Conservation (phyloP, 2,329 filamentous ascomycete species). For the Huntiella bhutanensis region DNA sequence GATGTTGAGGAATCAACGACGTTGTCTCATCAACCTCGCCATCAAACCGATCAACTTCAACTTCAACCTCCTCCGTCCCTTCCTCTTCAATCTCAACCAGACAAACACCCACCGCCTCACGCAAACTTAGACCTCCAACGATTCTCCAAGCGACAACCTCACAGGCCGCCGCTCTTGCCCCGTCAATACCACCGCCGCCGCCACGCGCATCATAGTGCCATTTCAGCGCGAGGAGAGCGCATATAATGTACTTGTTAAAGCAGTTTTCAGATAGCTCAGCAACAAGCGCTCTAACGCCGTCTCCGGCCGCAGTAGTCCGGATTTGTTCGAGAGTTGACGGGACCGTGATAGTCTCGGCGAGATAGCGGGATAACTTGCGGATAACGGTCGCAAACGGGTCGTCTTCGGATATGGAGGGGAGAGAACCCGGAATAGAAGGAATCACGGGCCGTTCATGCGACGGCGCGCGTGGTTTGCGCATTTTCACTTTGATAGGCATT, state of each 20-base stretch:
- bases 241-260: constrained; percentile 51
- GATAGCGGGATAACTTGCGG: constrained; percentile 46
- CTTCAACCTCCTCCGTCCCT: constrained; percentile 7
- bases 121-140: constrained; percentile 48
- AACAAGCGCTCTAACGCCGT: constrained; percentile 37
- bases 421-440: constrained; percentile 15
- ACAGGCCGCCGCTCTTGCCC: constrained; percentile 53
- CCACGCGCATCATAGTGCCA: constrained; percentile 50
- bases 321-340: constrained; percentile 59
- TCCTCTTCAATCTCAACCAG: constrained; percentile 46
- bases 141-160: constrained; percentile 72
- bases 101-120: constrained; percentile 55
- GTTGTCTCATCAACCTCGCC: too few relatives aligned
- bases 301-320: constrained; percentile 44
- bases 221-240: constrained; percentile 53
- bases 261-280: constrained; percentile 43
- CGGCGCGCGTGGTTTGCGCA: constrained; percentile 5
- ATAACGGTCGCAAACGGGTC: constrained; percentile 29
- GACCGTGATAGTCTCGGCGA: constrained; percentile 40
- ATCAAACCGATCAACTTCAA: constrained; percentile 8
- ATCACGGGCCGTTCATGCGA: constrained; percentile 4
- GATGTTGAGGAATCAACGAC: too few relatives aligned
- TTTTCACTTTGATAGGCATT: constrained; percentile 12
- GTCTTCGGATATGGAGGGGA: constrained; percentile 17
- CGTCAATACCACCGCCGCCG: constrained; percentile 46